A percentile compares a stretch with the other conserved stretches of the same genome.
phyloP scores from a whole-genome alignment of 768 basidiomycete genomes.

The Lentinula sp. region DNA sequence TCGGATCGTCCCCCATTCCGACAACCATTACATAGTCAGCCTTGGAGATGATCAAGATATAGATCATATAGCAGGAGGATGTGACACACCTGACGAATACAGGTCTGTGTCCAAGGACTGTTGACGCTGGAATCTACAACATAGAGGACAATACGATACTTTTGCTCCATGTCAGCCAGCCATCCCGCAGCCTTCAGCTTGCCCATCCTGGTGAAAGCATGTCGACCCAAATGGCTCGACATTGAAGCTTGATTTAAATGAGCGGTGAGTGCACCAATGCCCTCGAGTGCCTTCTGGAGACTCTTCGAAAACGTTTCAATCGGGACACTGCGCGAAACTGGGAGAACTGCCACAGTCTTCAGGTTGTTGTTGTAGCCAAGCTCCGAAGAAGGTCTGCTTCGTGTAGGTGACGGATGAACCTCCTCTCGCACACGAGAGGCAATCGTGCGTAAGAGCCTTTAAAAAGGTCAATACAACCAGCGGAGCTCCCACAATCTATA shows the following conservation, averaged over 20 bases:
- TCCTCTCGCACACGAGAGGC: slow-evolving; percentile 88
- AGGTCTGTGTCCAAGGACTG: slow-evolving; percentile 97
- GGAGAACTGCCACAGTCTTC: slow-evolving; percentile 91
- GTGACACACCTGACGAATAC: slow-evolving; percentile 75
- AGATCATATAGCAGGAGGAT: neutral
- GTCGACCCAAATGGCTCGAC: slow-evolving; percentile 85
- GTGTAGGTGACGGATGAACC: slow-evolving; percentile 57
- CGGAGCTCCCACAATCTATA: neutral
- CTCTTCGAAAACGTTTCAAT: slow-evolving; percentile 87
- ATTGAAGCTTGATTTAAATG: slow-evolving; percentile 93
- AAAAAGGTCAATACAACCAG: neutral
- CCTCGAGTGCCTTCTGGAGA: slow-evolving; percentile 81
- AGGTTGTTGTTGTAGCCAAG: slow-evolving; percentile 82
- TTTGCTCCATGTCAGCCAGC: slow-evolving; percentile 94
- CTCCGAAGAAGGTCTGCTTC: slow-evolving; percentile 45
- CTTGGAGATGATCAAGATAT: slow-evolving; percentile 24
- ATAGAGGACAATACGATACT: slow-evolving; percentile 89
- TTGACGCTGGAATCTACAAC: slow-evolving; percentile 94
- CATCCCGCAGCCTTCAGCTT: slow-evolving; percentile 93
- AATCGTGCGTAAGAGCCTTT: slow-evolving; percentile 77
- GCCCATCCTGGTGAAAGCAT: slow-evolving; percentile 95
- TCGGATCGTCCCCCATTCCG: slow-evolving; percentile 89
- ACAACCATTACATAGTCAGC: slow-evolving; percentile 94
- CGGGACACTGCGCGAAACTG: slow-evolving; percentile 81
- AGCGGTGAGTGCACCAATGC: slow-evolving; percentile 88